phyloP scores from a whole-genome alignment of 768 basidiomycete genomes.

The Amanita fuliginea region DNA sequence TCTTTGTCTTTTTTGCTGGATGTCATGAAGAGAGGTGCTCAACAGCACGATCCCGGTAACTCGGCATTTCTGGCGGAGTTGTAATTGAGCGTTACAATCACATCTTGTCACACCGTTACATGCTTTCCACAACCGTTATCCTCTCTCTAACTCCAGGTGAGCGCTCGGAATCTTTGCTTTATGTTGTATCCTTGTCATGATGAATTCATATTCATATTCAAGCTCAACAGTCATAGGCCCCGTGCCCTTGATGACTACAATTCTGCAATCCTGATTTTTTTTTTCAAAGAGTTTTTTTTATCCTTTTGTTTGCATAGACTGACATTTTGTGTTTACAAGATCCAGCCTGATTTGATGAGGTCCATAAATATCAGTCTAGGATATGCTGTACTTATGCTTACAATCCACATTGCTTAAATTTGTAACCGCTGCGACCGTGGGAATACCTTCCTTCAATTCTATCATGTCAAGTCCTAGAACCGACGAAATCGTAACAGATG shows the following conservation, averaged over 20 bases:
- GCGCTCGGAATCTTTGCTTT: neutral
- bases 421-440: too few species aligned
- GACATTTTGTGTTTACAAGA: slow-evolving; percentile 3
- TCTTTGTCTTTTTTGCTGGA: slow-evolving; percentile 14
- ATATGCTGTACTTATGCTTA: too few species aligned
- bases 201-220: slow-evolving; percentile 48
- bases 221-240: slow-evolving; percentile 49
- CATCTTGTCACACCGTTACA: too few species aligned
- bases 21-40: slow-evolving; percentile 5
- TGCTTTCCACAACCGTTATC: too few species aligned
- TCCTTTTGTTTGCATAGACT: neutral
- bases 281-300: slow-evolving; percentile 3
- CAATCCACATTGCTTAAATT: too few species aligned
- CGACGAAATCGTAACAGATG: slow-evolving; percentile 9
- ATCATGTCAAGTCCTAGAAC: slow-evolving; percentile 3
- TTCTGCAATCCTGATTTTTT: slow-evolving; percentile 38
- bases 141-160: slow-evolving; percentile 3
- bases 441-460: too few species aligned
- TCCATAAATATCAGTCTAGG: neutral
- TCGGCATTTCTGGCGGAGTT: slow-evolving; percentile 14
- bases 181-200: slow-evolving; percentile 16
- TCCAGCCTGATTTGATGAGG: neutral
- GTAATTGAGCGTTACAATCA: too few species aligned
- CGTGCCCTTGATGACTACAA: slow-evolving; percentile 33
- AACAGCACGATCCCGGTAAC: neutral